Base-by-base conservation (phyloP, 2,329 filamentous ascomycete genomes). In the Pyrenophora tritici-repentis region DNA sequence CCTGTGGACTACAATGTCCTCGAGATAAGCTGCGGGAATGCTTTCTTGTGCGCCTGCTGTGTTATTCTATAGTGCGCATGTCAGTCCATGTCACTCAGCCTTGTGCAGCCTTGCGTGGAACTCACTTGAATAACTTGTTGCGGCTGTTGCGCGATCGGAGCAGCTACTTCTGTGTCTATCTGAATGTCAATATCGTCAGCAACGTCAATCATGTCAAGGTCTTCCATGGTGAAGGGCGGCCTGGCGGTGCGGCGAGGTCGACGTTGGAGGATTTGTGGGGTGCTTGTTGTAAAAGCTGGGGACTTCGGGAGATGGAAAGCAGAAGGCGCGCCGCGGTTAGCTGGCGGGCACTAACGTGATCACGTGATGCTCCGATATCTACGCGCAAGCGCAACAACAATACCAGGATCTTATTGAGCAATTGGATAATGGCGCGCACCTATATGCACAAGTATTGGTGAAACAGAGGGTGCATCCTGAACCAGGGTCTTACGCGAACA, bases 121-220 rank as follows among this genome's bases (percentile, higher is more conserved):
- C 43, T 50, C 40, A 59, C 59, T 50, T 59, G 45, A 36, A 53
- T 47, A 50, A 63, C 55, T 50, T 65, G 57, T 29, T 63, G 62
- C 38, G 62, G 60, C 39, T 62, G 62, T 36, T 61, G 64, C 42
- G 50, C 54, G 52, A 58, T 50, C 42, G 59, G 53, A 26, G 59
- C 47, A 36, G 56, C 45, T 38, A 58, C 33, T 42, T 55, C 53
- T 47, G 63, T 55, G 47, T 58, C 59, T 51, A 66, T 55, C 59
- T 67, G 69, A 42, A 75, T 64, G 53, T 73, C 70, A 47, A 74
- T 71, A 55, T 74, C 71, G 48, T 68, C 71, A 38, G 65, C 68
- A 29, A 62, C 66, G 50, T 73, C 71, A 31, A 63, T 68, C 66
- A 69, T 70, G 41, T 71, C 64, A 33, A 64, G 63, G 47, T 72